Evolutionary conservation across 2,329 filamentous ascomycete genomes (phyloP).

Genomic region (Calonectria pseudoturangicola): DNA sequence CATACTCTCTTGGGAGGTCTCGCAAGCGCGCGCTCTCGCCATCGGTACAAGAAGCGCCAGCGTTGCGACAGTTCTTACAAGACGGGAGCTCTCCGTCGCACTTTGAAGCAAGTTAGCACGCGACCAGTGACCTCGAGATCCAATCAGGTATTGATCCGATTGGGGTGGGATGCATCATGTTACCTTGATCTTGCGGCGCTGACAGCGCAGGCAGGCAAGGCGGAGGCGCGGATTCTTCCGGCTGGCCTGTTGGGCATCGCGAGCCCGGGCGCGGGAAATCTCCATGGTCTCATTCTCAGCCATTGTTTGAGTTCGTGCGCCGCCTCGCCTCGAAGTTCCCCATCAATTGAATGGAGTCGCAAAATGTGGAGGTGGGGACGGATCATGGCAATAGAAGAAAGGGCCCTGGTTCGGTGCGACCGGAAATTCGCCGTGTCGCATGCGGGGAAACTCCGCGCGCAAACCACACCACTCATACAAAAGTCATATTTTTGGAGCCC

Average conservation of each 20-base stretch:
- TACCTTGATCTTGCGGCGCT: constrained; percentile 70
- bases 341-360: constrained; percentile 9
- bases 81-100: constrained; percentile 66
- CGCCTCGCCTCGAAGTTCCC: no score
- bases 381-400: background rate
- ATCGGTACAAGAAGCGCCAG: constrained; percentile 63
- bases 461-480: background rate
- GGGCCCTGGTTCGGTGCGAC: background rate
- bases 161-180: background rate
- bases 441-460: constrained; percentile 21
- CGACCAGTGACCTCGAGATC: background rate
- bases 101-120: constrained; percentile 51
- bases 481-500: constrained; percentile 6
- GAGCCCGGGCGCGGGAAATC: constrained; percentile 36
- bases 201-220: constrained; percentile 62
- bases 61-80: constrained; percentile 66
- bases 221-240: constrained; percentile 55
- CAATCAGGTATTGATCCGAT: background rate
- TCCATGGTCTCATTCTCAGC: constrained; percentile 16
- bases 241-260: constrained; percentile 41
- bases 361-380: constrained; percentile 27
- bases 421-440: constrained; percentile 4
- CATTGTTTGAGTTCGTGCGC: constrained; percentile 42
- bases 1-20: constrained; percentile 65
- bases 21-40: constrained; percentile 64